A percentile compares a stretch with the other conserved stretches of the same genome.
Evolutionary conservation across 176 grass and related monocot species (phyloP).

Genomic region (Urochloa ruziziensis): DNA sequence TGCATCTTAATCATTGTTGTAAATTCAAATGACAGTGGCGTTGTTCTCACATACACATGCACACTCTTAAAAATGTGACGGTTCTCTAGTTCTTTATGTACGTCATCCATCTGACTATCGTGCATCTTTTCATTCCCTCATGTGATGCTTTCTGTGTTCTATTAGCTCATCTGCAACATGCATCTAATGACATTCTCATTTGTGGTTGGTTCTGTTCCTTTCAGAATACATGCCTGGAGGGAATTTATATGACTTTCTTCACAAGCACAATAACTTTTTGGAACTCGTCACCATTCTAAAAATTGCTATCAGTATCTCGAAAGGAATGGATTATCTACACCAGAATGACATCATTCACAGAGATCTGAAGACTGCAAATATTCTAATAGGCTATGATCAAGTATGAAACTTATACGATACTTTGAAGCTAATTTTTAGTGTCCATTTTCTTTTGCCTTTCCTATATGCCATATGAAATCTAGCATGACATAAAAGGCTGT

Average conservation of each 20-base stretch:
- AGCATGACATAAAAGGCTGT: background rate
- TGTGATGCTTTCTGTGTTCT: background rate
- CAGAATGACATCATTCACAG: slow-evolving; percentile 86
- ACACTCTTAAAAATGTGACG: background rate
- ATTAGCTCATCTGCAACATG: background rate
- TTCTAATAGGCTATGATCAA: slow-evolving; percentile 65
- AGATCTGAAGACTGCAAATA: slow-evolving; percentile 92
- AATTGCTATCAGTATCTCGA: slow-evolving; percentile 68
- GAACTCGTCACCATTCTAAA: slow-evolving; percentile 54
- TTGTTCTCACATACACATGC: background rate
- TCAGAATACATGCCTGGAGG: slow-evolving; percentile 88
- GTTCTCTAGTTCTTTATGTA: background rate
- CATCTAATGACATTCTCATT: slow-evolving; percentile 7
- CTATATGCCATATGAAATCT: background rate
- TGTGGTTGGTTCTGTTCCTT: slow-evolving; percentile 36
- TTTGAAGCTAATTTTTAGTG: slow-evolving; percentile 5
- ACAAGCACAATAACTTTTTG: slow-evolving; percentile 63
- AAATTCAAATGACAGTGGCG: slow-evolving; percentile 5
- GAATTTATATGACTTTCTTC: slow-evolving; percentile 83
- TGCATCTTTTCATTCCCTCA: background rate
- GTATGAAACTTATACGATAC: slow-evolving; percentile 41
- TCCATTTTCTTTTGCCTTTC: slow-evolving; percentile 12
- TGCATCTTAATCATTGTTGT: background rate
- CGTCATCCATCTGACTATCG: background rate
- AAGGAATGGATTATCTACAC: slow-evolving; percentile 92